A percentile compares a stretch with the other conserved stretches of the same genome.
Conservation (phyloP, 305 asterid genomes). For the Rubia balearica region DNA sequence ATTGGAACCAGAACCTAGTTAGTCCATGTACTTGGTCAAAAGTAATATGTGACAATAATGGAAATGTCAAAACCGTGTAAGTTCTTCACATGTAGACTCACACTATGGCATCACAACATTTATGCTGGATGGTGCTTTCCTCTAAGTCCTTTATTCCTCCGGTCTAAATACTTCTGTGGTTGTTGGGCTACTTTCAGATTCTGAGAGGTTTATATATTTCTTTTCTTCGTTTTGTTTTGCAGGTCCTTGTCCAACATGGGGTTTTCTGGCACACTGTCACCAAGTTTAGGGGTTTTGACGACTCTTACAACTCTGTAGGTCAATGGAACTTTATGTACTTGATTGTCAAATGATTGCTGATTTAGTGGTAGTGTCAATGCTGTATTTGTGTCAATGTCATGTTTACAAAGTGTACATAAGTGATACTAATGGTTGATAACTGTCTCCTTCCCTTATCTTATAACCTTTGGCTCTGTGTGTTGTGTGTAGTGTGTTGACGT, state of each 20-base stretch:
- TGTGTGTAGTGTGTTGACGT: neutral
- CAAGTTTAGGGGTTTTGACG: conserved; percentile 55
- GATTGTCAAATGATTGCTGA: conserved; percentile 18
- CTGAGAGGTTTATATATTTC: neutral
- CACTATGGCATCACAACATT: neutral
- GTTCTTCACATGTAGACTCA: conserved; percentile 16
- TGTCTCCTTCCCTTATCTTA: neutral
- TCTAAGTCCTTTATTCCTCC: neutral
- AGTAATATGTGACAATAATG: conserved; percentile 49
- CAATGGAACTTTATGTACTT: conserved; percentile 18
- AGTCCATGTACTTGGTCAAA: conserved; percentile 96
- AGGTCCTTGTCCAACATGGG: conserved; percentile 93
- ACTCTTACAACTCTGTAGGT: conserved; percentile 68
- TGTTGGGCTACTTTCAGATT: neutral
- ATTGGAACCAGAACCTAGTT: conserved; percentile 79
- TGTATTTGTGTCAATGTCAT: neutral
- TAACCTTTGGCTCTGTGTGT: neutral
- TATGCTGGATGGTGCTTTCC: neutral
- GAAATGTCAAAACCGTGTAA: conserved; percentile 67
- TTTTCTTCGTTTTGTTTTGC: conserved; percentile 19
- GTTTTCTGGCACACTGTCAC: conserved; percentile 70
- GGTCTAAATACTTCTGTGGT: conserved; percentile 6
- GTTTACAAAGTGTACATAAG: neutral
- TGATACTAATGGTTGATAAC: neutral
- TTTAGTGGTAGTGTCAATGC: neutral